Percentiles rank a stretch among this genome's conserved stretches.
phyloP scores from a whole-genome alignment of 2,329 filamentous ascomycete species.

The Pestalotiopsis sp. region DNA sequence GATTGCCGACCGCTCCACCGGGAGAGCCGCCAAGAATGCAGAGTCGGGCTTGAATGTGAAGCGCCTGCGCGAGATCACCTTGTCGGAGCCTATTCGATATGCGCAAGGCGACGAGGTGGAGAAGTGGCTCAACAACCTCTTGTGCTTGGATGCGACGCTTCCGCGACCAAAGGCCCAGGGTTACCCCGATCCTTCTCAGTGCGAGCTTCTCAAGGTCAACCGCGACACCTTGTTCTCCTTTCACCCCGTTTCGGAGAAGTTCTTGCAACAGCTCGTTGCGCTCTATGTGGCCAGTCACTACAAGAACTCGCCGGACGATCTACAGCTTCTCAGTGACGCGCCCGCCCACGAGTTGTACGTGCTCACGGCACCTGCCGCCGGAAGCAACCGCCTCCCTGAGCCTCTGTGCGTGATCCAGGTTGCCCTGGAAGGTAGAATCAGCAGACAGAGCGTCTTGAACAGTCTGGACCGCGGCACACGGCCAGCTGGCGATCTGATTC shows the following conservation, averaged over 20 bases:
- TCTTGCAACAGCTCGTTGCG: constrained; percentile 97
- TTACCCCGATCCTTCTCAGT: constrained; percentile 87
- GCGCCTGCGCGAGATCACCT: constrained; percentile 85
- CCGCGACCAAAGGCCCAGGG: constrained; percentile 76
- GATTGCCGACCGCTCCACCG: constrained; percentile 77
- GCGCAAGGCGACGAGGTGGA: constrained; percentile 88
- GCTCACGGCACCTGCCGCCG: constrained; percentile 80
- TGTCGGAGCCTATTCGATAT: constrained; percentile 94
- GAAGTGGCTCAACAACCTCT: constrained; percentile 91
- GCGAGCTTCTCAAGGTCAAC: constrained; percentile 91
- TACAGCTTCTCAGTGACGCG: constrained; percentile 84
- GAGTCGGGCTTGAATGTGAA: constrained; percentile 66
- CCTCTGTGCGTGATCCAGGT: constrained; percentile 95
- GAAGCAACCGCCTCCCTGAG: constrained; percentile 80
- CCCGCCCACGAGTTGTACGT: constrained; percentile 96
- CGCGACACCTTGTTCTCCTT: constrained; percentile 97
- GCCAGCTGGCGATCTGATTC: constrained; percentile 83
- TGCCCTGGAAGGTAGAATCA: constrained; percentile 91
- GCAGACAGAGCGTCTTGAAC: constrained; percentile 86
- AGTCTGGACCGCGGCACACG: constrained; percentile 85
- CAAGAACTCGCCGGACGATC: constrained; percentile 66
- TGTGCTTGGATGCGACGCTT: constrained; percentile 91
- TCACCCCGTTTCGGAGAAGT: constrained; percentile 94
- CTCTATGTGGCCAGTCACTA: constrained; percentile 94
- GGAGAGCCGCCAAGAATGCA: constrained; percentile 65